Conservation (phyloP, 1,139 yeast species). For the Blastobotrys buckinghamii region DNA sequence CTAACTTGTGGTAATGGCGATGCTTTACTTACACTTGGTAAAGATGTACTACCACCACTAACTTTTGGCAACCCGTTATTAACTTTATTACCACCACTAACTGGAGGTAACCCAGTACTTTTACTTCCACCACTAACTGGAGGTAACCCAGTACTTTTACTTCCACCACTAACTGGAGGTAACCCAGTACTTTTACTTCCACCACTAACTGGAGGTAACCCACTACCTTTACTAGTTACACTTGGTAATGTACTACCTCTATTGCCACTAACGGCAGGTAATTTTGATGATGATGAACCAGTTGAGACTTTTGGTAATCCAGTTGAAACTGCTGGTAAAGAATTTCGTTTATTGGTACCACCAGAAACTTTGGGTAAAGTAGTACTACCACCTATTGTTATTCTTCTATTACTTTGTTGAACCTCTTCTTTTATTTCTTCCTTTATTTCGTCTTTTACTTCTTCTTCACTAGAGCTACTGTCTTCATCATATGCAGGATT, state of each 20-base stretch:
- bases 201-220: neutral
- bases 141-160: neutral
- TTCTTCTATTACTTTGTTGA: no score
- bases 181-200: neutral
- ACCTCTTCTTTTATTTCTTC: neutral
- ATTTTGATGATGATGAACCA: no score
- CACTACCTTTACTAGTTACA: neutral
- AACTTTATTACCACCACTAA: neutral
- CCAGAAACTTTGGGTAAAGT: no score
- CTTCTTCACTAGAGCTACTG: neutral
- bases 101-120: neutral
- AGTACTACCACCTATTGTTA: no score
- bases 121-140: neutral
- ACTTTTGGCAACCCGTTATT: neutral
- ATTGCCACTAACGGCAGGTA: no score
- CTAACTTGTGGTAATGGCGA: no score
- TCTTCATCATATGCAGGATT: no score
- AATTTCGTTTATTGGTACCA: no score
- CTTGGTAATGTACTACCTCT: no score
- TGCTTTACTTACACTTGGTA: no score
- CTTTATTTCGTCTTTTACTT: neutral
- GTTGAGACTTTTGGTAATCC: no score
- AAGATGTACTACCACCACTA: neutral
- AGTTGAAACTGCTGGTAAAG: no score
- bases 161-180: neutral